These are phyloP conservation scores for Isabelozyma rhagii DNA, from an alignment of 805 yeast species.

Conservation along the genomic window DNA sequence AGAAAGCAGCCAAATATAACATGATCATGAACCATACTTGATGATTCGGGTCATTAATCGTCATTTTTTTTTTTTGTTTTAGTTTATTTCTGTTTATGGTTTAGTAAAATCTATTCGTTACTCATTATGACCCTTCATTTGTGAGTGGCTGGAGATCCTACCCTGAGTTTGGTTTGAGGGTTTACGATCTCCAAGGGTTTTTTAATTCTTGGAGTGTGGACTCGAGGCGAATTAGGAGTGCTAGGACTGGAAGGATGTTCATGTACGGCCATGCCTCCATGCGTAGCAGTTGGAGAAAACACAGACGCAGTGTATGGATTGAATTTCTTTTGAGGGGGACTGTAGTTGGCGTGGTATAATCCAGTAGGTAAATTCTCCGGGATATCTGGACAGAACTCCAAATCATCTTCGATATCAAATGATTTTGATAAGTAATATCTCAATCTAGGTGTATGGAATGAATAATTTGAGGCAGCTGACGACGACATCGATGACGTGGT, in stretches of 20 bases:
- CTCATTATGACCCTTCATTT: conserved; percentile 3
- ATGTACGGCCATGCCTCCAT: conserved; percentile 10
- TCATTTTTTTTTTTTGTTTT: not conserved
- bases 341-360: conserved; percentile 8
- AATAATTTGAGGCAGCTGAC: conserved; percentile 19
- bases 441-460: conserved; percentile 48
- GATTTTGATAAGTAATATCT: conserved; percentile 58
- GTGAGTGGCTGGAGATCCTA: conserved; percentile 45
- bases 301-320: conserved; percentile 67
- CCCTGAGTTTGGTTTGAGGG: conserved; percentile 58
- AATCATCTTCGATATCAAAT: conserved; percentile 60
- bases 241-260: conserved; percentile 13
- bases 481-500: conserved; percentile 3
- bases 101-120: not conserved
- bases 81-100: too few relatives aligned
- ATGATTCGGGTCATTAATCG: not conserved
- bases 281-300: conserved; percentile 46
- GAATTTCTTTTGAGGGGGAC: conserved; percentile 47
- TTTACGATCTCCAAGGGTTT: conserved; percentile 61
- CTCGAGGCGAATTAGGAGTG: conserved; percentile 37
- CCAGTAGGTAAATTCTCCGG: conserved; percentile 22
- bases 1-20: not conserved
- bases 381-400: conserved; percentile 64
- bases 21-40: not conserved
- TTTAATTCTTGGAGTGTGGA: conserved; percentile 54